A percentile compares a stretch with the other conserved stretches of the same genome.
Conservation (phyloP, 768 basidiomycete genomes). For the Dendrothele bispora region DNA sequence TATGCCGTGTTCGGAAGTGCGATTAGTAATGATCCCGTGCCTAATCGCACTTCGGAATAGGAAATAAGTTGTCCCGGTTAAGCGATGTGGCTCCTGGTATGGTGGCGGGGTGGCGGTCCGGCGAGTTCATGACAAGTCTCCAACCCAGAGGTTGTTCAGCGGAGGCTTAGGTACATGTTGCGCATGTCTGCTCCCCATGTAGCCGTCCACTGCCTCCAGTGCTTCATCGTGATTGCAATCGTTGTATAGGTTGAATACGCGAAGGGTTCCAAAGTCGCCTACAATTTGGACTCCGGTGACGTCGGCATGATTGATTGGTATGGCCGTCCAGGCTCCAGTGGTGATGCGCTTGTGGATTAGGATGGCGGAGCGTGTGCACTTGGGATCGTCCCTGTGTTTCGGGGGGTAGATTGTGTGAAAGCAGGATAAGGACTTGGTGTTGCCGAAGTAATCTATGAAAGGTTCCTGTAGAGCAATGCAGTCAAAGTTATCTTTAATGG, state of each 20-base stretch:
- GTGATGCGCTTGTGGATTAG: slow-evolving; percentile 13
- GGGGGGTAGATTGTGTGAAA: slow-evolving; percentile 27
- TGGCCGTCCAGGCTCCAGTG: slow-evolving; percentile 17
- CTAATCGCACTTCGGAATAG: too few relatives aligned
- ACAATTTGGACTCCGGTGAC: slow-evolving; percentile 18
- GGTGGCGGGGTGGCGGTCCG: too few relatives aligned
- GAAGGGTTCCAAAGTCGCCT: background rate
- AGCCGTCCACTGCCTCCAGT: background rate
- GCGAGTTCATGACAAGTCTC: too few relatives aligned
- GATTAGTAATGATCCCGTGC: too few relatives aligned
- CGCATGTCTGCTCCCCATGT: background rate
- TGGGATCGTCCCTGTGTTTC: slow-evolving; percentile 7
- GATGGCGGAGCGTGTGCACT: slow-evolving; percentile 10
- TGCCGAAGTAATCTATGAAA: slow-evolving; percentile 16
- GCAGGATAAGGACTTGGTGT: slow-evolving; percentile 9
- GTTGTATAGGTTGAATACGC: slow-evolving; percentile 12
- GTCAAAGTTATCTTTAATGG: slow-evolving; percentile 12
- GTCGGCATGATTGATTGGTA: slow-evolving; percentile 17
- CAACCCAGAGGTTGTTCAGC: too few relatives aligned
- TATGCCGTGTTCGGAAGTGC: too few relatives aligned
- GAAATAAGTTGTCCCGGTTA: too few relatives aligned
- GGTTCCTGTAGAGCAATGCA: slow-evolving; percentile 31
- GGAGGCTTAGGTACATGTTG: too few relatives aligned
- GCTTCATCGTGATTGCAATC: slow-evolving; percentile 13
- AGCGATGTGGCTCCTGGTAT: too few relatives aligned